Evolutionary conservation across 2,329 filamentous ascomycete species (phyloP).

Genomic region (Colletotrichum sp.): DNA sequence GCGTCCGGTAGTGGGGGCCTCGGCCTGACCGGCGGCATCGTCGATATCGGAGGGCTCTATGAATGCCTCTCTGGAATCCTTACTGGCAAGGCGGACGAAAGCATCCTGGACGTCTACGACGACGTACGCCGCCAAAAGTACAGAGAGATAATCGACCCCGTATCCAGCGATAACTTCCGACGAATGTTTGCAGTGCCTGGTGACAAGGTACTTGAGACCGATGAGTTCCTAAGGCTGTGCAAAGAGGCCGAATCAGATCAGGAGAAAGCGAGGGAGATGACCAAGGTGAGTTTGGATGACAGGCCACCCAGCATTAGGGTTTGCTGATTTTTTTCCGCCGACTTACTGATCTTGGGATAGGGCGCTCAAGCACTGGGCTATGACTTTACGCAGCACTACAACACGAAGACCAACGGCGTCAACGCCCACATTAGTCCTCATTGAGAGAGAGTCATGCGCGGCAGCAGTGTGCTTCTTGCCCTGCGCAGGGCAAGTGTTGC

Average conservation of each 20-base stretch:
- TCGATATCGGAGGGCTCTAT: conserved; percentile 64
- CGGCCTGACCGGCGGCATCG: conserved; percentile 67
- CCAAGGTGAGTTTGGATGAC: conserved; percentile 38
- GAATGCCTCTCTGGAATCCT: conserved; percentile 58
- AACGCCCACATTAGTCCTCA: background rate
- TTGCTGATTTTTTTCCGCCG: background rate
- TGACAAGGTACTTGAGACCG: conserved; percentile 26
- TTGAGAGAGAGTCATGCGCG: background rate
- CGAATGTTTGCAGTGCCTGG: conserved; percentile 44
- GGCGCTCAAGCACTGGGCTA: conserved; percentile 31
- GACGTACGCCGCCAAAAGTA: conserved; percentile 49
- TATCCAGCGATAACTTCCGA: conserved; percentile 46
- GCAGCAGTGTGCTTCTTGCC: background rate
- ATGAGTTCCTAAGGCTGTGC: conserved; percentile 39
- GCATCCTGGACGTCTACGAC: conserved; percentile 46
- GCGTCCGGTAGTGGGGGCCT: conserved; percentile 50
- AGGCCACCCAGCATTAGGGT: background rate
- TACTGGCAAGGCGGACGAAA: conserved; percentile 44
- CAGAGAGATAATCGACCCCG: conserved; percentile 44
- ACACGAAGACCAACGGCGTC: background rate
- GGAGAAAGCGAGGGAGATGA: conserved; percentile 33
- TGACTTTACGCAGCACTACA: conserved; percentile 49
- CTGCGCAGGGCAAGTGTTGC: background rate
- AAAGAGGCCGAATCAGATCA: conserved; percentile 38
- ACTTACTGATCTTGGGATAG: background rate